These are phyloP conservation scores for Tylopilus intermedius DNA, from an alignment of 768 basidiomycete species.

Conservation along the genomic window DNA sequence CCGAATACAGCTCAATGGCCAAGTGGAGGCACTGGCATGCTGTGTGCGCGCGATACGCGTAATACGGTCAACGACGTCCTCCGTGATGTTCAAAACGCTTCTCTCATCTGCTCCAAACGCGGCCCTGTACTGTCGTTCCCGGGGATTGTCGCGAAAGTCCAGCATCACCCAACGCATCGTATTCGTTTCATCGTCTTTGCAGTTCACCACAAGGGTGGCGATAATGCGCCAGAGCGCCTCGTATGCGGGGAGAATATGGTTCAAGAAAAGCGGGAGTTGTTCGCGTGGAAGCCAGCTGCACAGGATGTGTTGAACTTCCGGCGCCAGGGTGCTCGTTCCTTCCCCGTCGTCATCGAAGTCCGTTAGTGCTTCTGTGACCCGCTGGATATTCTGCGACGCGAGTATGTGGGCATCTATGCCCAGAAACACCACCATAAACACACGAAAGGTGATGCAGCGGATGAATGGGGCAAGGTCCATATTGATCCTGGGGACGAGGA, in stretches of 20 bases:
- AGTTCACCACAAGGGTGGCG: conserved; percentile 38
- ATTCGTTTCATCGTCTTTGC: conserved; percentile 23
- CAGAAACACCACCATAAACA: conserved; percentile 41
- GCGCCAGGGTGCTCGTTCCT: conserved; percentile 24
- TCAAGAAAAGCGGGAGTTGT: conserved; percentile 31
- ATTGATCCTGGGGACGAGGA: conserved; percentile 9
- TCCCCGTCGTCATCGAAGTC: conserved; percentile 36
- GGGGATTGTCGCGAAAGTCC: conserved; percentile 33
- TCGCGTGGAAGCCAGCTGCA: conserved; percentile 36
- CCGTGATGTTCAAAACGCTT: conserved; percentile 22
- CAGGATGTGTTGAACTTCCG: conserved; percentile 34
- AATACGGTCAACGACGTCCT: conserved; percentile 14
- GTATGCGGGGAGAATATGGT: conserved; percentile 54
- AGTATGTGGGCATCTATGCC: conserved; percentile 23
- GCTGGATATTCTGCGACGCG: conserved; percentile 27
- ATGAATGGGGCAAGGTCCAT: conserved; percentile 38
- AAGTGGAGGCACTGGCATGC: not conserved
- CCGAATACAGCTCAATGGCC: conserved; percentile 16
- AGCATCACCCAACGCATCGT: conserved; percentile 29
- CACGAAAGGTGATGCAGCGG: conserved; percentile 41
- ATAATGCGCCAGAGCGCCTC: conserved; percentile 62
- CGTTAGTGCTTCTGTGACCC: conserved; percentile 40
- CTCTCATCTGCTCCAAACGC: conserved; percentile 2
- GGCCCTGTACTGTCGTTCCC: conserved; percentile 20
- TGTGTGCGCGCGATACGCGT: conserved; percentile 16